Evolutionary conservation across 208 protist species (phyloP), one percentile per base, ranked within the genome.

Genomic region (Herpetomonas tarakana): DNA sequence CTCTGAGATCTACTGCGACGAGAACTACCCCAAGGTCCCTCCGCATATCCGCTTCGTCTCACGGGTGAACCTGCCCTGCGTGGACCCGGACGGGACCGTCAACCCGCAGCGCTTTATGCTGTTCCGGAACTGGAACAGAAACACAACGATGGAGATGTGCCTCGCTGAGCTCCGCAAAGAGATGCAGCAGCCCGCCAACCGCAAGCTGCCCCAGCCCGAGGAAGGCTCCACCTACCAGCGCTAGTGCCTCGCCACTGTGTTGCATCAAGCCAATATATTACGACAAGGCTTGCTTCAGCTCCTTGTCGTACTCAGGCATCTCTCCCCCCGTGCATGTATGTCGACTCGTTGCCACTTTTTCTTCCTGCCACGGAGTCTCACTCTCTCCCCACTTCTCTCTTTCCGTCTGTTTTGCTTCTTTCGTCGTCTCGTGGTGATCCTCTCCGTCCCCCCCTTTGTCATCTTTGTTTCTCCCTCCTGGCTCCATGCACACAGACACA

Each of bases 1-100:
- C 26, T 71, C 86, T 46, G 88, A 93, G 57, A 94, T 96, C 41
- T 88, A 75, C 83, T 94, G 88, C 65, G 91, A 94, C 50, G 83
- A 94, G 62, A 73, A 92, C 61, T 96, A 96, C 68, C 91, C 91
- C 25, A 90, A 85, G 45, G 76, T 74, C 11, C 89, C 85, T 11
- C 89, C 89, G 28, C 80, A 91, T 69, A 89, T 95, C 27, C 76
- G 80, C 28, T 95, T 95, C 51, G 57, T 93, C 64, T 88, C 65
- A 58, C 80, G 78, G 59, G 89, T 95, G 41, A 95, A 95, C 68
- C 63, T 95, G 39, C 83, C 89, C 18, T 95, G 89, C 68, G 82
- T 95, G 21, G 78, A 83, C 51, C 46, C 78, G 9, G 75, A 95
- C 35, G 89, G 89, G 35, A 88, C 75, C 3, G 86, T 95, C 11